A percentile compares a stretch with the other conserved stretches of the same genome.
phyloP scores from a whole-genome alignment of 495 filamentous ascomycete genomes.

The Umbilicaria muhlenbergii region DNA sequence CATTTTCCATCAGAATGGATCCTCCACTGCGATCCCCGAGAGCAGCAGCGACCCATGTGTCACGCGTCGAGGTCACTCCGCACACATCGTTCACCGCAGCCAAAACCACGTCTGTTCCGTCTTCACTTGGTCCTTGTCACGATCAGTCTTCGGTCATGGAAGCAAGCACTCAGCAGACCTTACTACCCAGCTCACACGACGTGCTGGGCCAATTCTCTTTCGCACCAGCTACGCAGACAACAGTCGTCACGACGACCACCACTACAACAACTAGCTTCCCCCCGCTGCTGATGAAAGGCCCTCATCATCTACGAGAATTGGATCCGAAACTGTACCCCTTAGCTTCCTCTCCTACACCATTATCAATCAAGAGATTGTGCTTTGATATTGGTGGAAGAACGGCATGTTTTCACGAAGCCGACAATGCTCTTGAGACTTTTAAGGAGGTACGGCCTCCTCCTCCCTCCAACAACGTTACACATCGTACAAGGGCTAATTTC shows the following conservation, averaged over 20 bases:
- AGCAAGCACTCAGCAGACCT: conserved; percentile 12
- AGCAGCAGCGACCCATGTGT: background rate
- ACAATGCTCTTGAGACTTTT: conserved; percentile 37
- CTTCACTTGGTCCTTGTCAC: background rate
- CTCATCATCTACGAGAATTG: conserved; percentile 54
- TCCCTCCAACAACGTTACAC: background rate
- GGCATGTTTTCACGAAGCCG: conserved; percentile 51
- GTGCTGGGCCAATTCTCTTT: conserved; percentile 49
- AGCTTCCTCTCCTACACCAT: conserved; percentile 64
- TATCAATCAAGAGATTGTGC: conserved; percentile 51
- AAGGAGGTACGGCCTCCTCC: conserved; percentile 35
- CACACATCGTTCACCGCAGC: conserved; percentile 4
- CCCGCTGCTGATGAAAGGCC: conserved; percentile 61
- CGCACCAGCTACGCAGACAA: conserved; percentile 57
- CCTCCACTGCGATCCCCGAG: background rate
- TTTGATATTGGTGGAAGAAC: conserved; percentile 54
- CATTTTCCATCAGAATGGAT: conserved; percentile 1
- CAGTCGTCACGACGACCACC: conserved; percentile 82
- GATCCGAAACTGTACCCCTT: conserved; percentile 86
- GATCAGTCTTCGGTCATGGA: background rate
- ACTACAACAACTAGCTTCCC: conserved; percentile 84
- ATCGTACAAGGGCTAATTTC: conserved; percentile 9
- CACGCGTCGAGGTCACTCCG: background rate
- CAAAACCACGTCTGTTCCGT: conserved; percentile 12
- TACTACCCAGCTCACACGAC: conserved; percentile 17